Percentiles rank a stretch among this genome's conserved stretches.
Conservation (phyloP, 2,329 filamentous ascomycete genomes). For the Pestalotiopsis sp. region DNA sequence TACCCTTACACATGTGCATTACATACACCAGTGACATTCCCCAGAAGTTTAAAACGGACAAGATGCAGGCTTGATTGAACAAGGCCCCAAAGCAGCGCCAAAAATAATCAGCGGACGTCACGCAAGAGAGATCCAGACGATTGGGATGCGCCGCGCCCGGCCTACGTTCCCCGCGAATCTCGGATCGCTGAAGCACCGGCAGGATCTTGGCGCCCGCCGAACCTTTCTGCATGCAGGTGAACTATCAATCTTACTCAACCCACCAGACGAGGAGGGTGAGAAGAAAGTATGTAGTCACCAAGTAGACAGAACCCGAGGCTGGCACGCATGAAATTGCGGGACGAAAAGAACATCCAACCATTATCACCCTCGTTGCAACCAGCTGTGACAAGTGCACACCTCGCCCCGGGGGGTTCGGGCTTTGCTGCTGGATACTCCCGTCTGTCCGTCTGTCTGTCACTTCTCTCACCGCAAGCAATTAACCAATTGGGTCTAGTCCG, state of each 20-base stretch:
- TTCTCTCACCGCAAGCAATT: neutral
- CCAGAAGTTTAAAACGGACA: neutral
- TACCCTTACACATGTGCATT: neutral
- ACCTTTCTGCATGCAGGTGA: constrained; percentile 6
- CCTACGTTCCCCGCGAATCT: constrained; percentile 11
- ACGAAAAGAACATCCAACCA: neutral
- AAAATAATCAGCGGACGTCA: neutral
- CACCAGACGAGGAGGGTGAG: neutral
- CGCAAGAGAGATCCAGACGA: neutral
- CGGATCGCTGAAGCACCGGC: constrained; percentile 10
- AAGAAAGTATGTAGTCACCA: neutral
- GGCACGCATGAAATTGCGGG: neutral
- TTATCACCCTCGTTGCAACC: neutral
- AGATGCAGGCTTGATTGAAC: neutral
- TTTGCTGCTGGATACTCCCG: neutral
- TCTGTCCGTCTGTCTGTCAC: neutral
- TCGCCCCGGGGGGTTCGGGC: neutral
- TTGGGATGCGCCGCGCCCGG: neutral
- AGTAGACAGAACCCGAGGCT: neutral
- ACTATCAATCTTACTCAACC: constrained; percentile 5
- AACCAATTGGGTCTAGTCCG: neutral
- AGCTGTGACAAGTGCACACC: neutral
- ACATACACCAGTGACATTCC: too few species aligned
- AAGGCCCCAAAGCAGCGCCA: neutral
- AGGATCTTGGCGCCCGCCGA: constrained; percentile 9